A percentile compares a stretch with the other conserved stretches of the same genome.
These are phyloP conservation scores for Nannochloropsis oceanica DNA, from an alignment of 108 stramenopile genomes.

Conservation along the genomic window DNA sequence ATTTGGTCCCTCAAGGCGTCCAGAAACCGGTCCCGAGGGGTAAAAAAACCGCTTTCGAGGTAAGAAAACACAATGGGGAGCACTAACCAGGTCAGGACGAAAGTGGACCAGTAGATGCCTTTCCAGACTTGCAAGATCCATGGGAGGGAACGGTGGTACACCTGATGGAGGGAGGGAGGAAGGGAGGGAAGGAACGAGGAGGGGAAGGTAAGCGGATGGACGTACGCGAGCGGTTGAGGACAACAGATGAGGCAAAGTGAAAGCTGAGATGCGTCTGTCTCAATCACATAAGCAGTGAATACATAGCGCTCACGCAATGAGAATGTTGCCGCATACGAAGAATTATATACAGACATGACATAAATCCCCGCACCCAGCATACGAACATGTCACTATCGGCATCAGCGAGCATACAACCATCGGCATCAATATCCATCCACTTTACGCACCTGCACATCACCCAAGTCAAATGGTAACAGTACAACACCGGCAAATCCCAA, in stretches of 20 bases:
- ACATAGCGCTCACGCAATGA: too few species aligned
- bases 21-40: constrained; percentile 33
- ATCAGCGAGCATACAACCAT: too few species aligned
- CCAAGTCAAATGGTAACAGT: neutral
- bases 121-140: constrained; percentile 15
- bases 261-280: too few species aligned
- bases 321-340: too few species aligned
- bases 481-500: neutral
- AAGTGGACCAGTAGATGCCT: constrained; percentile 53
- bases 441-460: neutral
- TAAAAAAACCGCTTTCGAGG: constrained; percentile 51
- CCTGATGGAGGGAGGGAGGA: neutral
- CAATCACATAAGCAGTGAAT: too few species aligned
- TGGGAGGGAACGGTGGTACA: constrained; percentile 1
- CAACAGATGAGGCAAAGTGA: too few species aligned
- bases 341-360: too few species aligned
- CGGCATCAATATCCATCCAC: neutral
- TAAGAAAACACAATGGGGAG: constrained; percentile 47
- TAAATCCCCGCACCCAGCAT: too few species aligned
- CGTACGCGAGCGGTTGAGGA: neutral
- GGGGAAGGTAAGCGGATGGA: neutral
- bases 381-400: too few species aligned
- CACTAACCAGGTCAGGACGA: constrained; percentile 54
- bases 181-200: neutral
- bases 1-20: constrained; percentile 39